A percentile compares a stretch with the other conserved stretches of the same genome.
phyloP scores from a whole-genome alignment of 1,284 basidiomycete genomes.

The Trametes sp. region DNA sequence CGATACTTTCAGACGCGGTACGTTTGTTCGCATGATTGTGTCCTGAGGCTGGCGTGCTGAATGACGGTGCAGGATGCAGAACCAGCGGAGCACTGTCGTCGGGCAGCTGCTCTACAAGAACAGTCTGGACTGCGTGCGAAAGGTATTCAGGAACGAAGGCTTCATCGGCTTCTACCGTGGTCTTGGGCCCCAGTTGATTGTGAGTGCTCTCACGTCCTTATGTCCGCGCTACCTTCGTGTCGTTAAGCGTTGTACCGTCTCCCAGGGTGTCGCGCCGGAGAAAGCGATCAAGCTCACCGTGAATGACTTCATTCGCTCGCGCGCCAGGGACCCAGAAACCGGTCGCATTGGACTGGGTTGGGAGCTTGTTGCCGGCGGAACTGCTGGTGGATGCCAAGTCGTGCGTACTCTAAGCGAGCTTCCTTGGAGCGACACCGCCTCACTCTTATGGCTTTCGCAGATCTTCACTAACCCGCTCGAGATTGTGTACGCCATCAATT shows the following conservation, averaged over 20 bases:
- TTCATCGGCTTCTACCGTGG: constrained; percentile 96
- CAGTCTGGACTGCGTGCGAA: constrained; percentile 92
- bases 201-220: constrained; percentile 46
- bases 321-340: constrained; percentile 92
- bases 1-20: constrained; percentile 68
- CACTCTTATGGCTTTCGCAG: constrained; percentile 48
- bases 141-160: constrained; percentile 95
- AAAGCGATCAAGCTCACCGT: constrained; percentile 98
- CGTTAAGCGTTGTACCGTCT: constrained; percentile 59
- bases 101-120: constrained; percentile 96
- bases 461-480: constrained; percentile 96
- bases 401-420: constrained; percentile 57
- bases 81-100: constrained; percentile 94
- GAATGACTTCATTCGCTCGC: constrained; percentile 90
- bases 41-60: constrained; percentile 6
- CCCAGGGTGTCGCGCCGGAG: constrained; percentile 95
- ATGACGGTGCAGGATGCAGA: constrained; percentile 81
- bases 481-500: constrained; percentile 72
- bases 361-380: constrained; percentile 93
- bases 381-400: constrained; percentile 97
- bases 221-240: constrained; percentile 22
- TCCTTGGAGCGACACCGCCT: constrained; percentile 9
- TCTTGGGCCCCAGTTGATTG: constrained; percentile 93
- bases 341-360: constrained; percentile 88
- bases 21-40: constrained; percentile 20